Evolutionary conservation across 1,139 yeast species (phyloP), one percentile per base, ranked within the genome.

Genomic region (Sugiyamaella paludigena): DNA sequence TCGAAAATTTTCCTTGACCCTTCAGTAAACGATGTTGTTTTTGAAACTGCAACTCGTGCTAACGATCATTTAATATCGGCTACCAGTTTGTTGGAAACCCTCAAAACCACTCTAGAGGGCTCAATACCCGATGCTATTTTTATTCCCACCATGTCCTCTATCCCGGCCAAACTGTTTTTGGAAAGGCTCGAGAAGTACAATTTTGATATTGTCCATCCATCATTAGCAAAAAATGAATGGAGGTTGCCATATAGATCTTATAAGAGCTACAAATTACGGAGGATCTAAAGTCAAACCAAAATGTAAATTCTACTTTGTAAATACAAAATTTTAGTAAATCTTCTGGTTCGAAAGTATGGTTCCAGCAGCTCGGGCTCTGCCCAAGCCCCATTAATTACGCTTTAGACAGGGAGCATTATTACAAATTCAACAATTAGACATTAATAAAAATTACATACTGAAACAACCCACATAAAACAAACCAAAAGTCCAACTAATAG

Each of bases 41-140:
- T 78, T 59, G 88, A 83, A 45, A 78, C 85, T 0, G 87, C 95
- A 1, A 78, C 84, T 1, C 70, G 78, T 1, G 94, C 95, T 1
- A 87, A 87, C 67, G 96, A 87, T 64, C 95, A 87, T 64, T 65
- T 87, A 12, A 65, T 87, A 7, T 73, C 89, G 0, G 91, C 95
- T 1, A 69, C 84, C 47, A 65, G 72, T 12, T 80, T 84, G 58
- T 64, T 84, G 15, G 51, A 59, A 0, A 64, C 70, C 41, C 63
- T 77, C 13, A 70, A 69, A 49, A 56, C 57, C 1, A 72, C 72
- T 28, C 61, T 66, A 19, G 60, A 55, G 27, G 70, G 49, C 11
- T 48, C 55, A 4, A 56, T 84, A 0, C 88, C 94, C 0, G 89
- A 84, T 58, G 83, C 82, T 33, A 58, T 85, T 24, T 81, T 77